Conservation (phyloP, 495 filamentous ascomycete genomes). For the Delitschia confertaspora region DNA sequence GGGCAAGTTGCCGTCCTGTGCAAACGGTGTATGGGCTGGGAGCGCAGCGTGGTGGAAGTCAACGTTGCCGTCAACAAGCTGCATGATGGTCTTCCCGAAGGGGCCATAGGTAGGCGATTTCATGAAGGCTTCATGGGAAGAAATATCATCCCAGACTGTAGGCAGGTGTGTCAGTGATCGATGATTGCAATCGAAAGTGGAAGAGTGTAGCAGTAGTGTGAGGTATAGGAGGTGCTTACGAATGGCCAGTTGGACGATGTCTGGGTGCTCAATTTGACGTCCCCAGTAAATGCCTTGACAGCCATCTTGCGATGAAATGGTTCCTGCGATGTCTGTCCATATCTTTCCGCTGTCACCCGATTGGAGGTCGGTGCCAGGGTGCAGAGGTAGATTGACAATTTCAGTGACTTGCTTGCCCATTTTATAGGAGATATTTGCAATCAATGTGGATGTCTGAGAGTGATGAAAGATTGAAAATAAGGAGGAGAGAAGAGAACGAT, state of each 20-base stretch:
- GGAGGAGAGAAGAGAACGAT: too few relatives aligned
- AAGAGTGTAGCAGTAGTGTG: neutral
- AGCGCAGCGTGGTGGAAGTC: conserved; percentile 8
- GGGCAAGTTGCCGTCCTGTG: conserved; percentile 7
- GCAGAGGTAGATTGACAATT: conserved; percentile 10
- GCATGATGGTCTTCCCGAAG: conserved; percentile 4
- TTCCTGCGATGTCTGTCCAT: conserved; percentile 11
- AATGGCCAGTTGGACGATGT: conserved; percentile 16
- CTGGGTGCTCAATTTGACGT: conserved; percentile 23
- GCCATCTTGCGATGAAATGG: conserved; percentile 11
- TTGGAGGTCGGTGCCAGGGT: conserved; percentile 11
- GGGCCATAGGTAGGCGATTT: conserved; percentile 14
- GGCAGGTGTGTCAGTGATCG: neutral
- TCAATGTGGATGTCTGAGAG: too few relatives aligned
- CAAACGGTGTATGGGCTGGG: conserved; percentile 4
- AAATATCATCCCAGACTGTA: conserved; percentile 21
- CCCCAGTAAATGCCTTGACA: conserved; percentile 19
- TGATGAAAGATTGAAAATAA: too few relatives aligned
- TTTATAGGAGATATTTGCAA: too few relatives aligned
- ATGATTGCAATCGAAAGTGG: neutral
- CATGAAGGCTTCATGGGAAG: conserved; percentile 19
- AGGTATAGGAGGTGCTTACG: conserved; percentile 7
- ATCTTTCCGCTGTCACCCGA: conserved; percentile 7
- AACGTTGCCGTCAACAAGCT: conserved; percentile 7
- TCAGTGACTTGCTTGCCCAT: conserved; percentile 18